These are phyloP conservation scores for Ophiorrhiza pumila DNA, from an alignment of 257 asterid genomes.

Conservation along the genomic window DNA sequence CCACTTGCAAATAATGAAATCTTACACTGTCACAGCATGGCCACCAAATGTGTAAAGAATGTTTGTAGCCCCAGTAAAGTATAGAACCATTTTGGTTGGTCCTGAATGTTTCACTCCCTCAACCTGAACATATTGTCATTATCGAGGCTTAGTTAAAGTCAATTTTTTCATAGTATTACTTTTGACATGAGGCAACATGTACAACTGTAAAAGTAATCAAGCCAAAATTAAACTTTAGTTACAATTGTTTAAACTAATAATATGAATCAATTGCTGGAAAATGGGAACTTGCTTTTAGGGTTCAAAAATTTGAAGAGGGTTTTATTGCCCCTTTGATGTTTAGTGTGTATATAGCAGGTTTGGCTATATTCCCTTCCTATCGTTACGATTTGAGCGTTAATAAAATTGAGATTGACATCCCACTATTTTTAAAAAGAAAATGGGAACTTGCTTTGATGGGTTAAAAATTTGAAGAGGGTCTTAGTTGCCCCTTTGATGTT, in stretches of 20 bases:
- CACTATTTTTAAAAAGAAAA: too few species aligned
- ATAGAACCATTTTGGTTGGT: conserved; percentile 75
- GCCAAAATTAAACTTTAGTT: conserved; percentile 39
- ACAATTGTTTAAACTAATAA: not conserved
- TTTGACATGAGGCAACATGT: not conserved
- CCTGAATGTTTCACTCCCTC: conserved; percentile 80
- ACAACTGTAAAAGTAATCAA: conserved; percentile 18
- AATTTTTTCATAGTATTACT: not conserved
- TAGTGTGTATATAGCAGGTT: too few species aligned
- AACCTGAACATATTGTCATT: conserved; percentile 35
- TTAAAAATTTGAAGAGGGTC: too few species aligned
- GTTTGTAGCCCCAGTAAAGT: conserved; percentile 89
- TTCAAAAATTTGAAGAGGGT: too few species aligned
- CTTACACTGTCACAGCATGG: conserved; percentile 91
- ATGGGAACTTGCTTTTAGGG: too few species aligned
- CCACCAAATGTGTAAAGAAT: conserved; percentile 92
- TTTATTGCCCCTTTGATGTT: too few species aligned
- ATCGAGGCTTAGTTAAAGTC: conserved; percentile 1
- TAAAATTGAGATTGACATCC: too few species aligned
- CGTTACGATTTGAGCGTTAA: too few species aligned
- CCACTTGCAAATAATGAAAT: not conserved
- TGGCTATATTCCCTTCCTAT: too few species aligned
- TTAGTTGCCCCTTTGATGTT: too few species aligned
- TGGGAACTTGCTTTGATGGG: too few species aligned
- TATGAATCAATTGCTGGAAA: too few species aligned